phyloP scores from a whole-genome alignment of 148 eudicot species.

The Beta vulgaris region DNA sequence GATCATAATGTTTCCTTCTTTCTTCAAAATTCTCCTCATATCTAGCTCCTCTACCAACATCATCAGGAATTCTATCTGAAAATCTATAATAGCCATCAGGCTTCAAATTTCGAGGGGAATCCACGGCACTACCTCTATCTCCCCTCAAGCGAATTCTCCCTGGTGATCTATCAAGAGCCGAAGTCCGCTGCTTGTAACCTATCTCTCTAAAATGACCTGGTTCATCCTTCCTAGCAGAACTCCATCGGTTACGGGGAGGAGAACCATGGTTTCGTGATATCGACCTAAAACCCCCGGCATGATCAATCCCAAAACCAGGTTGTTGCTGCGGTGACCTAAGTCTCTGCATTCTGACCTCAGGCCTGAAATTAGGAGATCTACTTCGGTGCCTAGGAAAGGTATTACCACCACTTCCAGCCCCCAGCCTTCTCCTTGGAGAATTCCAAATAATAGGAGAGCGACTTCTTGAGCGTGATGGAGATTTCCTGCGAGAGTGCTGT shows the following conservation, averaged over 20 bases:
- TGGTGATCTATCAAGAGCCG: constrained; percentile 31
- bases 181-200: constrained; percentile 32
- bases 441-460: constrained; percentile 43
- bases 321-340: constrained; percentile 38
- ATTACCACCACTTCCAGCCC: constrained; percentile 30
- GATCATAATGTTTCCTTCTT: constrained; percentile 30
- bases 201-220: constrained; percentile 29
- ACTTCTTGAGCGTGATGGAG: constrained; percentile 41
- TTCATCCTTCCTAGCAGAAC: constrained; percentile 32
- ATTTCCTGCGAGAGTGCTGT: constrained; percentile 36
- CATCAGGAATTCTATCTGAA: constrained; percentile 35
- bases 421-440: constrained; percentile 35
- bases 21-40: constrained; percentile 36
- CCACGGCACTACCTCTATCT: constrained; percentile 18
- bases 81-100: constrained; percentile 27
- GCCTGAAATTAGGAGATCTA: constrained; percentile 47
- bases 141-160: constrained; percentile 29
- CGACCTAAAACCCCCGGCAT: constrained; percentile 29
- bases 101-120: constrained; percentile 24
- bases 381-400: constrained; percentile 35
- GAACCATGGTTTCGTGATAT: constrained; percentile 34
- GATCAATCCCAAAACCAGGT: constrained; percentile 27
- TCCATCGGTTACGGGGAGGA: constrained; percentile 39
- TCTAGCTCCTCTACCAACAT: constrained; percentile 29
- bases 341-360: constrained; percentile 38